Conservation (phyloP, 2,329 filamentous ascomycete species). For the Colletotrichum sp. region DNA sequence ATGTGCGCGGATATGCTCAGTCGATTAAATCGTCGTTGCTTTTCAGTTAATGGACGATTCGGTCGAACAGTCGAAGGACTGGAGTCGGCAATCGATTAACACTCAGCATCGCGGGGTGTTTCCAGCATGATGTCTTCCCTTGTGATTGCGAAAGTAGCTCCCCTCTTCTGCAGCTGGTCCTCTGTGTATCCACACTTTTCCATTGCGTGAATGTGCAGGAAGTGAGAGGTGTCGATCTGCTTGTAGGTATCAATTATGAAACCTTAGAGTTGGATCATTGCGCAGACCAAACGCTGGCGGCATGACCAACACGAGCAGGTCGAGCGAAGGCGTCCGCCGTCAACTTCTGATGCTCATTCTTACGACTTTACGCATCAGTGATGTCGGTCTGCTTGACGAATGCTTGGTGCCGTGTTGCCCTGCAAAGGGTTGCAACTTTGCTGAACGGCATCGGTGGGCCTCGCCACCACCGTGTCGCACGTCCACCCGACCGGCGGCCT, state of each 20-base stretch:
- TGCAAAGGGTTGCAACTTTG: neutral
- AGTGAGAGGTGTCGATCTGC: neutral
- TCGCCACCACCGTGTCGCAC: neutral
- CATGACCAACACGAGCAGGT: neutral
- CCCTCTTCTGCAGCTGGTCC: neutral
- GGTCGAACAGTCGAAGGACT: neutral
- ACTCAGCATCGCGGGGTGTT: rapidly evolving
- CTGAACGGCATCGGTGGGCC: neutral
- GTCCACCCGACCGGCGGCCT: neutral
- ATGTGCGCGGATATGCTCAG: rapidly evolving
- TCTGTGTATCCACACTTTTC: neutral
- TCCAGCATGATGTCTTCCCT: neutral
- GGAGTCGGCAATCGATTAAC: neutral
- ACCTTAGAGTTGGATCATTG: neutral
- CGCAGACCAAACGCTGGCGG: neutral
- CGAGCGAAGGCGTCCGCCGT: neutral
- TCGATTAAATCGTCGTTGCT: neutral
- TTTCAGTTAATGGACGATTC: rapidly evolving
- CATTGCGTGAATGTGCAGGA: neutral
- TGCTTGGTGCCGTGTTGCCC: neutral
- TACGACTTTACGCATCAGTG: neutral
- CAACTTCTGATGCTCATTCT: neutral
- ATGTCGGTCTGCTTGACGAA: neutral
- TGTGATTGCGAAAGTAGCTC: neutral
- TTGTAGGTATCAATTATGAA: neutral